Base-by-base conservation (phyloP, 192 early-diverging fungal species). In the Endogone sp. region DNA sequence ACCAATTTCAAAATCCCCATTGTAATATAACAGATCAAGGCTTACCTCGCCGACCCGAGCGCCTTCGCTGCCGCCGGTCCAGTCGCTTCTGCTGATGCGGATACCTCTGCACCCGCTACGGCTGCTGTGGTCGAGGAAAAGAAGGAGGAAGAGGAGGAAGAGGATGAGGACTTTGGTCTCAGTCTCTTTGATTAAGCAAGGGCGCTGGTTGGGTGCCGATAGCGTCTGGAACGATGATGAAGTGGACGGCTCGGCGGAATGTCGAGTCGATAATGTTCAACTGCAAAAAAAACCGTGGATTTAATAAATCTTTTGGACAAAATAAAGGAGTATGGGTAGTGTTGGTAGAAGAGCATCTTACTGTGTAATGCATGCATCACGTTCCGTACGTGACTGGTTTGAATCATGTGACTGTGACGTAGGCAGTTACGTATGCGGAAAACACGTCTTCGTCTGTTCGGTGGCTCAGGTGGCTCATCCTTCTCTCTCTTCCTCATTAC, bases 131-230 rank as follows among this genome's bases (percentile, higher is more conserved):
- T 73, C 60, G 83, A 70, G 60, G 77, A 79, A 29, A 65, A 22
- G 22, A 57, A 66, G 73, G 76, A 84, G 68, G 90, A 89, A 71
- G 87, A 90, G 69, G 88, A 91, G 81, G 90, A 91, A 73, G 91
- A 93, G 81, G 93, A 95, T 74, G 93, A 92, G 58, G 92, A 94
- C 79, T 92, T 97, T 90, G 94, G 93, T 79, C 92, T 95, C 78
- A 94, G 92, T 88, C 88, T 92, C 66, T 94, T 92, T 74, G 92
- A 92, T 81, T 91, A 92, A 91, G 55, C 55, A 56, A 56, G 11
- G 55, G 11, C 11, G 55, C 55, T n/a, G n/a, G n/a, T n/a, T n/a
- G n/a, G n/a, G n/a, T n/a, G n/a, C 16, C 16, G 16, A 49, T 11
- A 0, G 37, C 37, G 16, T 49, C 37, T 49, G 37, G 16, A 16